These are phyloP conservation scores for Turritis glabra DNA, from an alignment of 345 rosid species.

Conservation along the genomic window DNA sequence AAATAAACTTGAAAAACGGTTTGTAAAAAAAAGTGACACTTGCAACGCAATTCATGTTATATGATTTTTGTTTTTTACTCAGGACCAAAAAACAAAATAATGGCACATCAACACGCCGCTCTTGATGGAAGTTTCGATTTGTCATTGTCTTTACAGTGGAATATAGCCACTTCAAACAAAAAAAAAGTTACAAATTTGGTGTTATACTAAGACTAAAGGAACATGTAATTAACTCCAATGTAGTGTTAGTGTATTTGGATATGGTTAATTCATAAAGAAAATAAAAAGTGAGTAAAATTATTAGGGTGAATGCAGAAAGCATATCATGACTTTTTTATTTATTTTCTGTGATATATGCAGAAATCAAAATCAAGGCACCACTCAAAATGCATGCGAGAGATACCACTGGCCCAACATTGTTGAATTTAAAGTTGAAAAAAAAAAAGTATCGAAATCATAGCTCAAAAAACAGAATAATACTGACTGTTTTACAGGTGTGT, in stretches of 20 bases:
- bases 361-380: too few relatives aligned
- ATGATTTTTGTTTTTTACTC: not conserved
- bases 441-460: too few relatives aligned
- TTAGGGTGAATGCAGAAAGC: too few relatives aligned
- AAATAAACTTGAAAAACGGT: not conserved
- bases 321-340: too few relatives aligned
- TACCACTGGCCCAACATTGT: too few relatives aligned
- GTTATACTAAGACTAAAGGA: not conserved
- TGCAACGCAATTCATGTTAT: not conserved
- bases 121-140: not conserved
- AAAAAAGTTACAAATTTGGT: not conserved
- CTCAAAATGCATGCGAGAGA: too few relatives aligned
- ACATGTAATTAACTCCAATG: too few relatives aligned
- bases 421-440: too few relatives aligned
- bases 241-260: too few relatives aligned
- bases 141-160: not conserved
- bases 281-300: too few relatives aligned
- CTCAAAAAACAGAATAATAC: not conserved
- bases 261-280: too few relatives aligned
- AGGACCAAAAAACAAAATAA: not conserved
- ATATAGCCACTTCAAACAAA: not conserved
- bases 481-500: not conserved
- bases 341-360: too few relatives aligned
- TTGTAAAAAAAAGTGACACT: not conserved
- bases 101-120: not conserved